Evolutionary conservation across 305 asterid genomes (phyloP), one percentile per base, ranked within the genome.

Genomic region (Rubia balearica): DNA sequence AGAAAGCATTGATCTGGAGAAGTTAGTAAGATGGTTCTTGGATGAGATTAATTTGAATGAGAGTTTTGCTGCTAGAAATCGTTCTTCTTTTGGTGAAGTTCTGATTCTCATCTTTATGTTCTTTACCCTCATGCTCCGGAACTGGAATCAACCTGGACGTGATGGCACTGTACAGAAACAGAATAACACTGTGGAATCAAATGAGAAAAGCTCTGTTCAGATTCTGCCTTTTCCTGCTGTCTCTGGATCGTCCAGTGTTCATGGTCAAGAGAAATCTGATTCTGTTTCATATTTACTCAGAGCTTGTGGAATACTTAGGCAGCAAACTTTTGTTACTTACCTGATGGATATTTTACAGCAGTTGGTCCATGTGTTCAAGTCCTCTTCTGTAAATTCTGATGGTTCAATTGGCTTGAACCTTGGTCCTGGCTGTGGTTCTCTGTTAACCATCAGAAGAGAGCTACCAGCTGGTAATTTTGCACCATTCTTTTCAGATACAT

Each of bases 381-480:
- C 98, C 62, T 87, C 96, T 67, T 55, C 87, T 79, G 90, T 79
- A 43, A 73, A 73, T 83, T 71, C 81, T 71, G 99, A 92, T 73
- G 74, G 88, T 77, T 79, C 87, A 19, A 77, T 77, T 76, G 95
- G 95, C 55, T 53, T 73, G 63, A 88, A 78, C 84, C 81, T 84
- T 71, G 86, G 91, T 78, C 82, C 97, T 81, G 98, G 99, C 64
- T 95, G 98, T 71, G 99, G 99, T 74, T 89, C 96, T 12, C 79
- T 90, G 72, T 85, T 95, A 80, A 87, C 96, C 51, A 87, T 90
- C 70, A 84, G 99, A 66, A 87, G 97, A 78, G 99, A 95, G 82
- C 88, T 95, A 73, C 97, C 97, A 17, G 98, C 98, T 19, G 99
- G 99, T 75, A 92, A 92, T 77, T 95, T 91, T 81, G 88, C 92